phyloP scores from a whole-genome alignment of 352 stramenopile genomes.

The Peronospora belbahrii region DNA sequence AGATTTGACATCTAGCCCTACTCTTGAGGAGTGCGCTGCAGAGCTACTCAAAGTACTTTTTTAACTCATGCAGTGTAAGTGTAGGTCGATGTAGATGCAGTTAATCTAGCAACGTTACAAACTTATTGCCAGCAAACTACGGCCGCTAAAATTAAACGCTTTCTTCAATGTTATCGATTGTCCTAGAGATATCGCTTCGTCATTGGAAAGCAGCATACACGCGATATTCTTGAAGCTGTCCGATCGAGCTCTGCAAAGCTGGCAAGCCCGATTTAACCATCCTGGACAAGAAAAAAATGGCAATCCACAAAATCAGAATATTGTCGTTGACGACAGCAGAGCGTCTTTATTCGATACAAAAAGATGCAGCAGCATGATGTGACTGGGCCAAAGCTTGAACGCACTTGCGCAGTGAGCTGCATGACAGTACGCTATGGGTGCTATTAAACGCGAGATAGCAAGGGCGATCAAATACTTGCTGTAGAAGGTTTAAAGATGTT shows the following conservation, averaged over 20 bases:
- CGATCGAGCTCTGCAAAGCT: conserved; percentile 2
- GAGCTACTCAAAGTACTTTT: conserved; percentile 56
- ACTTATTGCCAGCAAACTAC: not conserved
- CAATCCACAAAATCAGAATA: too few species aligned
- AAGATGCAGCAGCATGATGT: too few species aligned
- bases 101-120: not conserved
- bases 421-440: too few species aligned
- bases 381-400: too few species aligned
- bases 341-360: too few species aligned
- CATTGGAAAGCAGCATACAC: not conserved
- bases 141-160: not conserved
- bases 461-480: too few species aligned
- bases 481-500: too few species aligned
- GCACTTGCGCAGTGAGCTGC: too few species aligned
- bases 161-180: not conserved
- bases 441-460: too few species aligned
- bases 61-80: conserved; percentile 16
- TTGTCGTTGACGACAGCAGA: too few species aligned
- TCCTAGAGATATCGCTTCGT: not conserved
- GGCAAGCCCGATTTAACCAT: conserved; percentile 5
- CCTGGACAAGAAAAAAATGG: too few species aligned
- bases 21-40: conserved; percentile 51
- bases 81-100: not conserved
- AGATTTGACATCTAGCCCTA: conserved; percentile 29
- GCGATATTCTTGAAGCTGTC: not conserved